Conservation (phyloP, 2,329 filamentous ascomycete genomes). For the Amauroascus niger region DNA sequence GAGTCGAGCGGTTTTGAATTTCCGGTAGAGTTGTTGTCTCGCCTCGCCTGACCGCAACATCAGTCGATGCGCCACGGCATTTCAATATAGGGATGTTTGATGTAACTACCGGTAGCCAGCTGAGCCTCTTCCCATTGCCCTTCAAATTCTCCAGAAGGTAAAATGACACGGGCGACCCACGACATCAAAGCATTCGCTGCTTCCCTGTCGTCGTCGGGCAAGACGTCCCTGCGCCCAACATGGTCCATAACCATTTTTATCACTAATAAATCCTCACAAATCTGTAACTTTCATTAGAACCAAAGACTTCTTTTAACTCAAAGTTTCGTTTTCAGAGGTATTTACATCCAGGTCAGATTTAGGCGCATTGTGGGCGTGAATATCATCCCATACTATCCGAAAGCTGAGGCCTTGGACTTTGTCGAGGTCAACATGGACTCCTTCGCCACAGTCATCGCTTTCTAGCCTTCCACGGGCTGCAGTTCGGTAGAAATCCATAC, state of each 20-base stretch:
- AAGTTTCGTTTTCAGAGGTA: background rate
- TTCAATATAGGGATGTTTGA: slow-evolving; percentile 3
- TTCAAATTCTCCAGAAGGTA: slow-evolving; percentile 29
- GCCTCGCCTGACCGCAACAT: slow-evolving; percentile 11
- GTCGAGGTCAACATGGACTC: background rate
- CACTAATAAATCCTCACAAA: slow-evolving; percentile 27
- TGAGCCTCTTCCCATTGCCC: slow-evolving; percentile 22
- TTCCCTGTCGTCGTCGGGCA: slow-evolving; percentile 20
- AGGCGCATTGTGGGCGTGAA: slow-evolving; percentile 21
- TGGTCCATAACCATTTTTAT: slow-evolving; percentile 21
- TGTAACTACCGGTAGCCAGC: slow-evolving; percentile 17
- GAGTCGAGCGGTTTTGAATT: slow-evolving; percentile 22
- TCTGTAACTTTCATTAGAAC: slow-evolving; percentile 21
- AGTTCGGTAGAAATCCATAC: slow-evolving; percentile 14
- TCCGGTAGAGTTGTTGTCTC: slow-evolving; percentile 17
- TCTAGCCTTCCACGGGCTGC: slow-evolving; percentile 11
- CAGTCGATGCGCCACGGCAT: background rate
- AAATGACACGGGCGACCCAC: slow-evolving; percentile 26
- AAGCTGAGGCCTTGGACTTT: slow-evolving; percentile 4
- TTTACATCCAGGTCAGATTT: slow-evolving; percentile 21
- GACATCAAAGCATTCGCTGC: slow-evolving; percentile 24
- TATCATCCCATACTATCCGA: slow-evolving; percentile 24
- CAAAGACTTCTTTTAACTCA: background rate
- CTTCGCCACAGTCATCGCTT: background rate
- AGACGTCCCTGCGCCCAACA: slow-evolving; percentile 13